A percentile compares a stretch with the other conserved stretches of the same genome.
These are phyloP conservation scores for Puccinia polysora DNA, from an alignment of 1,284 basidiomycete genomes.

Conservation along the genomic window DNA sequence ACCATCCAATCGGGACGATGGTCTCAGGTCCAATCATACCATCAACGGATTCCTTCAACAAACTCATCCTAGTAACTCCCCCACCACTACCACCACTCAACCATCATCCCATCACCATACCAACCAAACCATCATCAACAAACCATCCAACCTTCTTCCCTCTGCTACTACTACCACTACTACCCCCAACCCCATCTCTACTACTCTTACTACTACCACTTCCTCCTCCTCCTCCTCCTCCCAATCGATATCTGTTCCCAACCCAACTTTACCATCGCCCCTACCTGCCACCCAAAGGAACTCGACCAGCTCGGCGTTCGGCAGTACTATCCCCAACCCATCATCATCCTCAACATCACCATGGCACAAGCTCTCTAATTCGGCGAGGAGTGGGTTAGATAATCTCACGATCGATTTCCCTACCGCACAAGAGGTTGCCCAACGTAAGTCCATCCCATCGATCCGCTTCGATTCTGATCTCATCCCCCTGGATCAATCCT, in stretches of 20 bases:
- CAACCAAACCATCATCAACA: background rate
- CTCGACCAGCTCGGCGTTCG: too few relatives aligned
- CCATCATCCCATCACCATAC: conserved; percentile 3
- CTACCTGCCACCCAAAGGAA: too few relatives aligned
- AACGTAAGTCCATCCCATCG: conserved; percentile 16
- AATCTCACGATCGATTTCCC: conserved; percentile 37
- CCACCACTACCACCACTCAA: too few relatives aligned
- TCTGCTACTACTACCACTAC: background rate
- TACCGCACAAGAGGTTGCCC: conserved; percentile 43
- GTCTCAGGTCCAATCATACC: background rate
- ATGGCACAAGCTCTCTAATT: conserved; percentile 35
- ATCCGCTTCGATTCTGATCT: background rate
- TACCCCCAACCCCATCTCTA: background rate
- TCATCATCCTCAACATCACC: conserved; percentile 19
- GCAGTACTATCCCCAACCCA: too few relatives aligned
- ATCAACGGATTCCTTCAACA: conserved; percentile 32
- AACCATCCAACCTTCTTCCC: conserved; percentile 5
- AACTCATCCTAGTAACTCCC: background rate
- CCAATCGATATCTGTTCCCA: too few relatives aligned
- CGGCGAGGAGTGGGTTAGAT: background rate
- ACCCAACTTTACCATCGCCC: too few relatives aligned
- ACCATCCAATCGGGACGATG: conserved; percentile 10
- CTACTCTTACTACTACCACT: background rate
- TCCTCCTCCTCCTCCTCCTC: too few relatives aligned
- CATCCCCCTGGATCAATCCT: background rate